phyloP scores from a whole-genome alignment of 192 early-diverging fungal genomes.

The Podila epicladia region DNA sequence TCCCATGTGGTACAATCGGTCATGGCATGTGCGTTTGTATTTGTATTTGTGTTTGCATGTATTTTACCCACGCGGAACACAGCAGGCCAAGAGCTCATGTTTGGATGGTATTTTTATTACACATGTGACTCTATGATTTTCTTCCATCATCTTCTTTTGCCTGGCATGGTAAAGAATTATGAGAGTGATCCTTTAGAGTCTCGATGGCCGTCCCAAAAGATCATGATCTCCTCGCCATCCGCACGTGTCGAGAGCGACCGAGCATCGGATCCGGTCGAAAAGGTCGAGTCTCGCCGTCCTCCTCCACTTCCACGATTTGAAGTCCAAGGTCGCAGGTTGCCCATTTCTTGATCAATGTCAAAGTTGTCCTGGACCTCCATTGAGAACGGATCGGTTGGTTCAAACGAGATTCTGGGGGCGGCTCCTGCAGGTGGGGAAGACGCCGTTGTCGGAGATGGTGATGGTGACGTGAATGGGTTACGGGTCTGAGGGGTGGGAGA shows the following conservation, averaged over 20 bases:
- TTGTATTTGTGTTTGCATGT: too few species aligned
- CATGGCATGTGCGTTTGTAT: too few species aligned
- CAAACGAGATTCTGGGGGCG: not conserved
- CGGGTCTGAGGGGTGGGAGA: not conserved
- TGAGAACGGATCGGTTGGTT: not conserved
- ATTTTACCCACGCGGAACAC: too few species aligned
- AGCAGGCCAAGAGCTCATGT: too few species aligned
- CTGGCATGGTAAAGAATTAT: not conserved
- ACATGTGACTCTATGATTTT: not conserved
- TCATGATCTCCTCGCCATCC: constrained; percentile 47
- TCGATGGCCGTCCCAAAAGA: constrained; percentile 44
- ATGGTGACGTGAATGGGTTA: not conserved
- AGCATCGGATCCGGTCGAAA: constrained; percentile 26
- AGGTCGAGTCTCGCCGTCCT: constrained; percentile 15
- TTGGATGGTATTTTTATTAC: not conserved
- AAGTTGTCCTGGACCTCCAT: not conserved
- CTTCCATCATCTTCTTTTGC: not conserved
- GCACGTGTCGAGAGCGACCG: constrained; percentile 25
- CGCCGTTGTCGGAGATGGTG: not conserved
- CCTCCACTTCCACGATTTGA: not conserved
- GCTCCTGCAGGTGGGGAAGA: not conserved
- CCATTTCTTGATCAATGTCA: not conserved
- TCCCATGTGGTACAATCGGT: too few species aligned
- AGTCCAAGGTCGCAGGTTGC: not conserved
- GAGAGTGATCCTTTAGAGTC: constrained; percentile 12